Evolutionary conservation across 768 basidiomycete species (phyloP).

Genomic region (Galerina sulciceps): DNA sequence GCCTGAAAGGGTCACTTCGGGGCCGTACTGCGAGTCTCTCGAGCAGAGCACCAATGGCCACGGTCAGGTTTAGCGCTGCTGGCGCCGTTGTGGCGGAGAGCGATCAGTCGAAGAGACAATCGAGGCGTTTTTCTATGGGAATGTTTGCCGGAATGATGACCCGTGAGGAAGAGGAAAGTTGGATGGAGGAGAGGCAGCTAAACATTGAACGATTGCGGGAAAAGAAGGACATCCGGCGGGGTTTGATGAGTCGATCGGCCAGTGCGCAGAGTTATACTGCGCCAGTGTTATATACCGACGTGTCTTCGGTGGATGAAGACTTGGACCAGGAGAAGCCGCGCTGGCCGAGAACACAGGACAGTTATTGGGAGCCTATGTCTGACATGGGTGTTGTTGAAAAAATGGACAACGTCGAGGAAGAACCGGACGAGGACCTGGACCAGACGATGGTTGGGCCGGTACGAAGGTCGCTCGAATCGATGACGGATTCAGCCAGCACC

Average conservation of each 20-base stretch:
- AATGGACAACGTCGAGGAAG: constrained; percentile 1
- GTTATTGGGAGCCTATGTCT: background rate
- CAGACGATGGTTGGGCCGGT: background rate
- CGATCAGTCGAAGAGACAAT: background rate
- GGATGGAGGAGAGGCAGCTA: constrained; percentile 35
- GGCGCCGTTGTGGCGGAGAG: no score
- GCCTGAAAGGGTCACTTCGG: background rate
- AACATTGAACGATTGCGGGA: constrained; percentile 31
- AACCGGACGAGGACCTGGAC: background rate
- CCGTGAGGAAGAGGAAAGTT: constrained; percentile 30
- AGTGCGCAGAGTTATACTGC: background rate
- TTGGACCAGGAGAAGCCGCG: background rate
- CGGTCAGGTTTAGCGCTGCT: no score
- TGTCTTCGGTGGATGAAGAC: constrained; percentile 5
- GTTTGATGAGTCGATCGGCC: constrained; percentile 1
- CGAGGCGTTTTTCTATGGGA: constrained; percentile 1
- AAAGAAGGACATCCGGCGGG: constrained; percentile 31
- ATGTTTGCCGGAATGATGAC: constrained; percentile 17
- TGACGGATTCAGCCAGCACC: constrained; percentile 8
- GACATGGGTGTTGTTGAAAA: constrained; percentile 8
- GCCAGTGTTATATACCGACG: background rate
- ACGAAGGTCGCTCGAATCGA: constrained; percentile 1
- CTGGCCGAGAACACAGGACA: background rate
- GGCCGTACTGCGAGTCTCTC: background rate
- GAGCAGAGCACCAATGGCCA: background rate